Percentiles rank a stretch among this genome's conserved stretches.
phyloP scores from a whole-genome alignment of 1,284 basidiomycete genomes.

The Sporisorium exsertum region DNA sequence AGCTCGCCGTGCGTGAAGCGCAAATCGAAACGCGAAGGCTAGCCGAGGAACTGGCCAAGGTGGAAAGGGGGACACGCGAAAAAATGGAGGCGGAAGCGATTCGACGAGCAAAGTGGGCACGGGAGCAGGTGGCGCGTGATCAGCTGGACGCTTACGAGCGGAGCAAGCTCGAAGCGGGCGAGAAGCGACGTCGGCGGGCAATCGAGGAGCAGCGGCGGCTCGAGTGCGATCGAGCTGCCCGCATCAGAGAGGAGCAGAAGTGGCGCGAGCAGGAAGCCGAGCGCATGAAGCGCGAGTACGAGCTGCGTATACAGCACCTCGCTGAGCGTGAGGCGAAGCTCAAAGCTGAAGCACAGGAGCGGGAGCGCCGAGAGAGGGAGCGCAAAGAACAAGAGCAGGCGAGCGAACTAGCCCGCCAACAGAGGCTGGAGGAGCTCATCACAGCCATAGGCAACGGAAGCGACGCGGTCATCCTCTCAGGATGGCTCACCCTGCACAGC shows the following conservation, averaged over 20 bases:
- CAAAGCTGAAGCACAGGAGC: conserved; percentile 17
- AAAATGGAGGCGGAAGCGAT: conserved; percentile 27
- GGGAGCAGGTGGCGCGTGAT: conserved; percentile 28
- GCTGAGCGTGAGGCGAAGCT: conserved; percentile 20
- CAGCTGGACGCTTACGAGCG: conserved; percentile 38
- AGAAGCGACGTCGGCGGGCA: conserved; percentile 17
- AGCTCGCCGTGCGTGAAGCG: conserved; percentile 14
- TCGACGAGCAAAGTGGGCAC: conserved; percentile 29
- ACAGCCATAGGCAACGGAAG: background rate
- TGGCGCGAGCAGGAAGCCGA: conserved; percentile 26
- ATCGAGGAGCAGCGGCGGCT: conserved; percentile 22
- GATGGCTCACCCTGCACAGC: conserved; percentile 27
- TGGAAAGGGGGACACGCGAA: conserved; percentile 14
- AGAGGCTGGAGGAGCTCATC: conserved; percentile 1
- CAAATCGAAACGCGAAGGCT: conserved; percentile 17
- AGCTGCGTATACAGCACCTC: conserved; percentile 16
- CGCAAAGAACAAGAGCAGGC: conserved; percentile 2
- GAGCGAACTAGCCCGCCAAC: background rate
- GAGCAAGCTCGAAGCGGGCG: conserved; percentile 33
- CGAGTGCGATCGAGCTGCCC: conserved; percentile 13
- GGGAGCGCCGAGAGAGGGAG: conserved; percentile 13
- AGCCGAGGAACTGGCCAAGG: conserved; percentile 18
- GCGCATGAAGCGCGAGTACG: conserved; percentile 28
- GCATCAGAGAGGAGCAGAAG: conserved; percentile 18
- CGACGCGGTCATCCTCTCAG: conserved; percentile 9